phyloP scores from a whole-genome alignment of 2,329 filamentous ascomycete species.

The Boeremia exigua region DNA sequence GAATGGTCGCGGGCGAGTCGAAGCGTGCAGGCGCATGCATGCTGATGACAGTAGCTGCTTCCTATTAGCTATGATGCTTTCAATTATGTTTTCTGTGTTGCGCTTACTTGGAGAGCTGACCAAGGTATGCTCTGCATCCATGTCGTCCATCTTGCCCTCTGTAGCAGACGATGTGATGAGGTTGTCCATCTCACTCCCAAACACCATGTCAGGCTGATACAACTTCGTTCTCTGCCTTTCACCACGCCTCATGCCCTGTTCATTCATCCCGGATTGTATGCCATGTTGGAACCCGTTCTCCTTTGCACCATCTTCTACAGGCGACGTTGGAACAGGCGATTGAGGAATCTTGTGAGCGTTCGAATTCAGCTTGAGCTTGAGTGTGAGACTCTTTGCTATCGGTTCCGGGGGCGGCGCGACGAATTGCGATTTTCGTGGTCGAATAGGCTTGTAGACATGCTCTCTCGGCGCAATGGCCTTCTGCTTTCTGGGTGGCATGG shows the following conservation, averaged over 20 bases:
- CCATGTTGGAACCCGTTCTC: neutral
- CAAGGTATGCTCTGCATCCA: neutral
- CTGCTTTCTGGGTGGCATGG: slow-evolving; percentile 7
- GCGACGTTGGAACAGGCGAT: neutral
- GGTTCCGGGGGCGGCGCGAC: neutral
- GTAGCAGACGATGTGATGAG: slow-evolving; percentile 3
- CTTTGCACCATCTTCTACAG: neutral
- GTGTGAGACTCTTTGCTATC: neutral
- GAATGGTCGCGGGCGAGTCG: neutral
- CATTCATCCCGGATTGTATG: neutral
- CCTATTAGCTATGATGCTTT: neutral
- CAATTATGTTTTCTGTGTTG: too few species aligned
- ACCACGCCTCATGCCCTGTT: neutral
- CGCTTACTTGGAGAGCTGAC: slow-evolving; percentile 8
- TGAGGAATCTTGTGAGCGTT: neutral
- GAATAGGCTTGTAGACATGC: neutral
- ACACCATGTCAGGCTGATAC: slow-evolving; percentile 1
- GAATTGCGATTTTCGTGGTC: neutral
- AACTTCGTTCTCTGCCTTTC: neutral
- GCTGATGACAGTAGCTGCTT: neutral
- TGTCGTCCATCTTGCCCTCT: neutral
- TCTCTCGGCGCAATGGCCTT: neutral
- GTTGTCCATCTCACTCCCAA: slow-evolving; percentile 12
- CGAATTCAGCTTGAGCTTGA: slow-evolving; percentile 2
- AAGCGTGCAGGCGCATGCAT: neutral